Evolutionary conservation across 2,329 filamentous ascomycete species (phyloP), one percentile per base, ranked within the genome.

Genomic region (Epichloe gansuensis): DNA sequence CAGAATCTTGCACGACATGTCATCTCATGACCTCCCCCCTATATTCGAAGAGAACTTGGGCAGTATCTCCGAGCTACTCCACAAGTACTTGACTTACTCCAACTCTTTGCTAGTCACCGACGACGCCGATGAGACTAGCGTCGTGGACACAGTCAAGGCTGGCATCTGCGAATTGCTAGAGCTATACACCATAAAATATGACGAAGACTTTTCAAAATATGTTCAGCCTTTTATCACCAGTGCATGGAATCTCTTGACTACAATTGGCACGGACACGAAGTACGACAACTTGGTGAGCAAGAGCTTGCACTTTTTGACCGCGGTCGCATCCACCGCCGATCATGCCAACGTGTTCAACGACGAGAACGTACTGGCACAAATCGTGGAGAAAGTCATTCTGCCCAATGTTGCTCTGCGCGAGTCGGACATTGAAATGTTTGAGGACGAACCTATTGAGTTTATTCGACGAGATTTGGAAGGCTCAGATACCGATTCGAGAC

Each of bases 371-470:
- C 73, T 97, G 38, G 82, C 82, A 17, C 86, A 95, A 65, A 87
- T 98, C 50, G 87, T 96, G 9, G 89, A 97, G 66, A 95, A 95
- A 71, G 93, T 97, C 53, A 87, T 98, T 52, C 71, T 98, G 57
- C 91, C 93, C 9, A 98, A 98, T 62, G 81, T 98, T 53, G 85
- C 86, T 15, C 73, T 98, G 54, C 82, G 94, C 58, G 93, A 96
- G 62, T 93, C 90, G 0, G 94, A 98, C 58, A 79, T 95, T 51
- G 93, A 98, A 66, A 78, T 95, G 58, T 97, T 98, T 60, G 93
- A 98, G 65, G 94, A 98, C 64, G 94, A 98, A 71, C 93, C 93
- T 0, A 98, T 98, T 58, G 93, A 98, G 68, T 98, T 95, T 65
- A 98, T 98, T 63, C 81, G 93, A 56, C 81, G 89, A 61, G 93